Base-by-base conservation (phyloP, 176 grass and related monocot species). In the Phyllostachys edulis region DNA sequence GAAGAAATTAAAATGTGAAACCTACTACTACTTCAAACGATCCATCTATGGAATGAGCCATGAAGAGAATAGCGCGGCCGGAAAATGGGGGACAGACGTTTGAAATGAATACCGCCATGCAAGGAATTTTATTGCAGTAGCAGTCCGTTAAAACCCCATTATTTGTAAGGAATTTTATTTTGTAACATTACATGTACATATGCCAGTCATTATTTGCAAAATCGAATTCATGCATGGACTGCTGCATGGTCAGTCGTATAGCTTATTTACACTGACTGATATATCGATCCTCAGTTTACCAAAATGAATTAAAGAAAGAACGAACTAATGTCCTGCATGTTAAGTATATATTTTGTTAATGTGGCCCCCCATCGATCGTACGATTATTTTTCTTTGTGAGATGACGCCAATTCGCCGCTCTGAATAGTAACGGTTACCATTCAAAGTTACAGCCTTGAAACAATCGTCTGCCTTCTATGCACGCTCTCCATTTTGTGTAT, bases 381-480 rank as follows among this genome's bases (percentile, higher is more conserved):
- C 32, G 34, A 54, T 51, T 17, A 3, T 51, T 74, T 15, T 64
- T 11, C 41, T 46, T 49, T 72, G 39, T 55, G 36, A 39, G 38
- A 16, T 69, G 52, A 76, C 63, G 40, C 27, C 52, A 63, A 29
- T 17, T 14, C 4, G 39, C 8, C 13, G 9, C 32, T 80, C 44
- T 71, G 83, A 90, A 86, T 56, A 27, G 71, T 82, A 63, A 24
- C 36, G n/a, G 46, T 27, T 20, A 38, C 66, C 26, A 9, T 78
- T 90, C 72, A 67, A 85, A 77, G 20, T 7, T 67, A 90, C 14
- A 90, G 84, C 84, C 79, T 86, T 11, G 88, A 90, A 11, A 37
- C 3, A 66, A 90, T 72, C 84, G 56, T 90, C 16, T 82, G 83
- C 5, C 57, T 63, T 27, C 32, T 51, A 10, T 64, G 84, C 13